phyloP scores from a whole-genome alignment of 148 eudicot species.

The Linanthus parryae region DNA sequence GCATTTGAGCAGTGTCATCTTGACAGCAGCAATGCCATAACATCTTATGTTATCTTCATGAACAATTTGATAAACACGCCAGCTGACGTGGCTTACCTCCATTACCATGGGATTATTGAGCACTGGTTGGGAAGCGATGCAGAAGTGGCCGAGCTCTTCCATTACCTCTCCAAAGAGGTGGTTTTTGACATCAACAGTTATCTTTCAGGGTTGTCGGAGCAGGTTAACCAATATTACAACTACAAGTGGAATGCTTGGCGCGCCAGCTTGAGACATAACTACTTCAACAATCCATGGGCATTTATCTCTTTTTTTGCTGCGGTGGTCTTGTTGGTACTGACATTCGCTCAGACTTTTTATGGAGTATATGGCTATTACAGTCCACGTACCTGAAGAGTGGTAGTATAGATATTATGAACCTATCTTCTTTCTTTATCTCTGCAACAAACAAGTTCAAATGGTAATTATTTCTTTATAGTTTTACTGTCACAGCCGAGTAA shows the following conservation, averaged over 20 bases:
- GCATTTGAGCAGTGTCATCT: slow-evolving; percentile 85
- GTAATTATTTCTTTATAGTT: too few relatives aligned
- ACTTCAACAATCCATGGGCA: slow-evolving; percentile 92
- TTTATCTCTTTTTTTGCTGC: slow-evolving; percentile 78
- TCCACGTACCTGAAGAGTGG: slow-evolving; percentile 32
- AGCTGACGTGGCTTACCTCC: slow-evolving; percentile 72
- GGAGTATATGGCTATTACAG: slow-evolving; percentile 51
- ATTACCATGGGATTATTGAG: slow-evolving; percentile 75
- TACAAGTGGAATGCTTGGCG: slow-evolving; percentile 83
- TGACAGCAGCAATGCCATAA: slow-evolving; percentile 69
- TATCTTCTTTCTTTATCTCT: too few relatives aligned
- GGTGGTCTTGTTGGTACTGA: slow-evolving; percentile 60
- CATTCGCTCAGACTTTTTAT: slow-evolving; percentile 63
- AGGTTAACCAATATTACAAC: slow-evolving; percentile 53
- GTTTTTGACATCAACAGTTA: slow-evolving; percentile 82
- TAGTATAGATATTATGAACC: too few relatives aligned
- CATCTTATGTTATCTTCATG: slow-evolving; percentile 89
- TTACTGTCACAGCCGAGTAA: too few relatives aligned
- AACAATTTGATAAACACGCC: slow-evolving; percentile 76
- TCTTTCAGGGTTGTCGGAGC: slow-evolving; percentile 56
- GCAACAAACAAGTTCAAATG: too few relatives aligned
- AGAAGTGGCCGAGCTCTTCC: slow-evolving; percentile 80
- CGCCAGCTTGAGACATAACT: slow-evolving; percentile 69
- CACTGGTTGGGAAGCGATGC: slow-evolving; percentile 89
- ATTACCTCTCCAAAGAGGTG: slow-evolving; percentile 80